Conservation (phyloP, 139 green algal genomes). For the Diplosphaera chodatii region DNA sequence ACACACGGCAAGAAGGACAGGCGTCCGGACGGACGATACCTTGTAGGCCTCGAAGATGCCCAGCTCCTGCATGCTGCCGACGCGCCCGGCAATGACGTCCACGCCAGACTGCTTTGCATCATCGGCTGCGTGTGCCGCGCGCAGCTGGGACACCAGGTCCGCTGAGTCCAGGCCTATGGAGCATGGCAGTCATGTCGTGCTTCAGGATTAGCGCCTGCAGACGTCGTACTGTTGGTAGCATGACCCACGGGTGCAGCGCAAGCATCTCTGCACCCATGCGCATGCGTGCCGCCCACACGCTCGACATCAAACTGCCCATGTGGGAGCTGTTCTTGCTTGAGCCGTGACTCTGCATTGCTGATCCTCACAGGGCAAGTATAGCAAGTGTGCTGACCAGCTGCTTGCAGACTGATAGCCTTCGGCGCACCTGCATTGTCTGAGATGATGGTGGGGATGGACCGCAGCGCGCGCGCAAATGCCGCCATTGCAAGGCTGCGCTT, state of each 20-base stretch:
- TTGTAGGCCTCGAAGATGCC: constrained; percentile 80
- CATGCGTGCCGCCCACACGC: too few species aligned
- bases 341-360: too few species aligned
- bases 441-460: constrained; percentile 90
- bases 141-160: constrained; percentile 82
- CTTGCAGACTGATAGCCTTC: too few species aligned
- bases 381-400: background rate
- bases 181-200: constrained; percentile 1
- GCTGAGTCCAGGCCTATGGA: constrained; percentile 71
- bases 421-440: constrained; percentile 86
- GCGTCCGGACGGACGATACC: constrained; percentile 8
- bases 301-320: too few species aligned
- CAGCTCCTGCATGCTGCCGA: constrained; percentile 60
- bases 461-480: constrained; percentile 83
- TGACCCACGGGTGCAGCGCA: too few species aligned
- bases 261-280: too few species aligned
- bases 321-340: too few species aligned
- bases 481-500: constrained; percentile 92
- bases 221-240: too few species aligned
- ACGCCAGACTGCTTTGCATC: constrained; percentile 48
- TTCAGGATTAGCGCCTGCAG: too few species aligned
- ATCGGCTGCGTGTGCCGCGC: constrained; percentile 64
- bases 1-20: too few species aligned
- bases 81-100: constrained; percentile 67
- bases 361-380: background rate